Evolutionary conservation across 1,284 basidiomycete genomes (phyloP), one percentile per base, ranked within the genome.

Genomic region (Clitocybe nebularis): DNA sequence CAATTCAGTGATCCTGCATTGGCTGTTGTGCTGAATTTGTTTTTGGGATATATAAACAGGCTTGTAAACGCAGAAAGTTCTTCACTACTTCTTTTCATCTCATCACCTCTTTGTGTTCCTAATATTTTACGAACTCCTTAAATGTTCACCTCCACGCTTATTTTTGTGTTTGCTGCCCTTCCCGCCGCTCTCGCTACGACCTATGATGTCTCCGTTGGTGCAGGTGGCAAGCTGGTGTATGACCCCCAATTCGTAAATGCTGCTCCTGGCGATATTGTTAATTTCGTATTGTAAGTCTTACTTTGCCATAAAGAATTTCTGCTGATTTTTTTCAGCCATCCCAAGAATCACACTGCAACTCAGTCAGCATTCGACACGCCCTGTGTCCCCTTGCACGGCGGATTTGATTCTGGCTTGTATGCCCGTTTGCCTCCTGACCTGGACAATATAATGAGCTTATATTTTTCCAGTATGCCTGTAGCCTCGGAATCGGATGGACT

Each of bases 351-450:
- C 40, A 70, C 72, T 19, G 69, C 64, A 0, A 68, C 69, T 0
- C 71, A 74, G 43, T 72, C 68, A 0, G 56, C 67, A 1, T 74
- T 75, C 45, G 60, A 62, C 16, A 52, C 55, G 1, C 72, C 72
- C 2, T 75, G 72, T 50, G 53, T 60, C 23, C 47, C 51, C 23
- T 41, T 60, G 4, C 41, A 51, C 0, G 58, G 52, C 16, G 69
- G 69, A 1, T 58, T 63, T 33, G 48, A 59, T 28, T 71, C 70
- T 21, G 66, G 65, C 49, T 70, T 72, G 71, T 73, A 48, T 52
- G 67, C 53, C 4, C 49, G 39, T 23, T 29, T 13, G 13, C 8
- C 3, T 21, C 29, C 6, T 2, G 3, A 7, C 17, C 13, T 14
- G 3, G n/a, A 11, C 4, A 3, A 3, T 20, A 29, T 10, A 21